Evolutionary conservation across 352 stramenopile species (phyloP).

Genomic region (Paralagenidium karlingii): DNA sequence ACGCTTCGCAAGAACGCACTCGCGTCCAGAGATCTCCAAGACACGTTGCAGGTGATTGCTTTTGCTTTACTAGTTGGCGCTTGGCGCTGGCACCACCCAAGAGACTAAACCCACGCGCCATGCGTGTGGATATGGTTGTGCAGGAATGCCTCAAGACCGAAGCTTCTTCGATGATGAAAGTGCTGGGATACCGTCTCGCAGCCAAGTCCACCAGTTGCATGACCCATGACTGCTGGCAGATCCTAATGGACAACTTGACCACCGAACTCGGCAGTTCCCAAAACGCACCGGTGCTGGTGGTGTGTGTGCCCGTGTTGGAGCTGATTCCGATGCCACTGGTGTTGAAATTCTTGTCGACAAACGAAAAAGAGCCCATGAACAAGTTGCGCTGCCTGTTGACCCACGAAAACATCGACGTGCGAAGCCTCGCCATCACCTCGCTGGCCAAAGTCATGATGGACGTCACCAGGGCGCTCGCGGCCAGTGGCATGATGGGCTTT

Average conservation of each 20-base stretch:
- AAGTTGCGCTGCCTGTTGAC: conserved; percentile 49
- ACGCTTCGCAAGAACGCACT: conserved; percentile 35
- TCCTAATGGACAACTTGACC: conserved; percentile 44
- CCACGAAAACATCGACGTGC: conserved; percentile 54
- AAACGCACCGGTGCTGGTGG: conserved; percentile 31
- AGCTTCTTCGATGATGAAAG: conserved; percentile 35
- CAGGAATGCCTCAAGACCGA: conserved; percentile 63
- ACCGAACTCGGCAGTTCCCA: conserved; percentile 58
- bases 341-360: conserved; percentile 42
- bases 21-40: conserved; percentile 40
- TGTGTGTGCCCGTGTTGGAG: conserved; percentile 38
- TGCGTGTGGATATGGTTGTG: not conserved
- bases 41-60: conserved; percentile 34
- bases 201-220: conserved; percentile 31
- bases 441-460: conserved; percentile 38
- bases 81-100: no score
- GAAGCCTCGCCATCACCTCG: conserved; percentile 40
- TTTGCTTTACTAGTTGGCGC: not conserved
- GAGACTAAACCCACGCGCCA: no score
- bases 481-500: conserved; percentile 48
- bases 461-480: conserved; percentile 29
- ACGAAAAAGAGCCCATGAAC: conserved; percentile 67
- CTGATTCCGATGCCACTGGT: conserved; percentile 43
- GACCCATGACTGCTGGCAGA: conserved; percentile 43
- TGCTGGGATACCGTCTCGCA: conserved; percentile 59